These are phyloP conservation scores for Pistacia atlantica DNA, from an alignment of 345 rosid species.

Conservation along the genomic window DNA sequence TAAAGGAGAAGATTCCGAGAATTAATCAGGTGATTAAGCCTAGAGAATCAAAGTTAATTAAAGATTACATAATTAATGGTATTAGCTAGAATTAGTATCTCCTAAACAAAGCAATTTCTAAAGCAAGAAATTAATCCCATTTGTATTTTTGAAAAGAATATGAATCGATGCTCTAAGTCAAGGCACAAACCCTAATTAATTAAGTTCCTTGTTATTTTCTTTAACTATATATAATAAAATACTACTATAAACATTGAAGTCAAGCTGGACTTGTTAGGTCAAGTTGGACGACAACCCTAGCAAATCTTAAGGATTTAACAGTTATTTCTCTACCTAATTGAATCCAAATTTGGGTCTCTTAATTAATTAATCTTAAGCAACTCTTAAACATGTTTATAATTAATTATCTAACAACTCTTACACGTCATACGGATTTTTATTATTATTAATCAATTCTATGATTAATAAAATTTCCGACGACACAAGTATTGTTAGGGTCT, in stretches of 20 bases:
- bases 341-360: not conserved
- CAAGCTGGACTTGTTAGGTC: conserved; percentile 13
- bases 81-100: not conserved
- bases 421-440: not conserved
- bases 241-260: not conserved
- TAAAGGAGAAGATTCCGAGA: not conserved
- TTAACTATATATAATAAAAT: too few relatives aligned
- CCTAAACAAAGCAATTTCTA: not conserved
- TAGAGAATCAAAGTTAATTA: not conserved
- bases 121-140: not conserved
- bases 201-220: too few relatives aligned
- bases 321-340: conserved; percentile 1
- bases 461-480: too few relatives aligned
- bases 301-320: conserved; percentile 1
- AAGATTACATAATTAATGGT: not conserved
- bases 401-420: not conserved
- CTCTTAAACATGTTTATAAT: not conserved
- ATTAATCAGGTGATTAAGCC: not conserved
- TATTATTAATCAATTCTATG: too few relatives aligned
- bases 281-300: conserved; percentile 22
- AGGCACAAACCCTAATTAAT: not conserved
- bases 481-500: too few relatives aligned
- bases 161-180: not conserved
- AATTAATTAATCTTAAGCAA: not conserved
- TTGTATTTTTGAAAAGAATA: not conserved